Base-by-base conservation (phyloP, 78 protist species). In the Dictyostelium brefeldianum region DNA sequence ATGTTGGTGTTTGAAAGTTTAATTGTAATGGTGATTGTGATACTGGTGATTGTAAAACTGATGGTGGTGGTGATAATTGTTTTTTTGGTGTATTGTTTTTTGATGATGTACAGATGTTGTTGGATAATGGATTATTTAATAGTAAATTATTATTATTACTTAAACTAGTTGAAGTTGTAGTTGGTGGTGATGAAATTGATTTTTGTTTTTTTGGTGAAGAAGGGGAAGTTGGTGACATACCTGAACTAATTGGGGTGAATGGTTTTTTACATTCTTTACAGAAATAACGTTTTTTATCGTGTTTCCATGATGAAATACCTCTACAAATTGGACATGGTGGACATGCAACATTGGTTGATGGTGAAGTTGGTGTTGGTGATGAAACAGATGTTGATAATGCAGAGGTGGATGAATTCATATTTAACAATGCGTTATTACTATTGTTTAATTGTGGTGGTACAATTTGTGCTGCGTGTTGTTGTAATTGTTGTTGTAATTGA, bases 201-300 rank as follows among this genome's bases (percentile, higher is more conserved):
- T 50, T 50, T 31, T 54, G 54, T 54, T 78, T 78, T 31, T 31
- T 27, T 15, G 83, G 46, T 15, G 83, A 78, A 0, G 46, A 22
- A 51, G 81, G 41, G 12, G 65, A 25, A 14, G 56, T 25, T 27
- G 83, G 70, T 50, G 81, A 54, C 2, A n/a, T 17, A 41, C 56
- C 79, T n/a, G 29, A 15, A 43, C 59, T 27, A 9, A 43, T 48
- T 57, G 90, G 95, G 2, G 95, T 91, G 56, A 91, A 91, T 67
- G 90, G 80, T 41, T 91, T 91, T 62, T 77, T 81, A 50, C 95
- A 91, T 25, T 69, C 89, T 36, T 82, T 91, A 36, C 95, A 91
- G 67, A 22, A 82, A 80, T 78, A 91, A 29, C 95, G 48, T 81
- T 84, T 83, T 87, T 91, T 91, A 80, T 91, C 95, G 22, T 91